Percentiles rank a stretch among this genome's conserved stretches.
These are phyloP conservation scores for Myriosclerotinia curreyana DNA, from an alignment of 2,329 filamentous ascomycete genomes.

Conservation along the genomic window DNA sequence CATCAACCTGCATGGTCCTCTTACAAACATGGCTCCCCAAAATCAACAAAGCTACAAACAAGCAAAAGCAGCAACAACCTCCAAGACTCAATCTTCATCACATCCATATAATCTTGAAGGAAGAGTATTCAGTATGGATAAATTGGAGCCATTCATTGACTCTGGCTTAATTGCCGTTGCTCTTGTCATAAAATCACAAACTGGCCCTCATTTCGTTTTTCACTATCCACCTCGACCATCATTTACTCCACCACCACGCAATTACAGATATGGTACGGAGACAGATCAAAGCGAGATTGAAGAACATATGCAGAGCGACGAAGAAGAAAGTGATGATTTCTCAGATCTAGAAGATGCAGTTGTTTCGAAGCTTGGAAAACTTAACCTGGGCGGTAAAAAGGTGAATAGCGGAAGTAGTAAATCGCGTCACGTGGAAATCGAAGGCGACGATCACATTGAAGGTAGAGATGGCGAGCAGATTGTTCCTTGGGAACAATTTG, in stretches of 20 bases:
- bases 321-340: slow-evolving; percentile 40
- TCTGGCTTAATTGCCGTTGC: slow-evolving; percentile 47
- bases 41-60: neutral
- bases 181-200: slow-evolving; percentile 55
- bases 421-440: slow-evolving; percentile 31
- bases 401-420: slow-evolving; percentile 5
- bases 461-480: slow-evolving; percentile 56
- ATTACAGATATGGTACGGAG: slow-evolving; percentile 38
- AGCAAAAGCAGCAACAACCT: neutral
- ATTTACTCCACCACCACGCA: slow-evolving; percentile 38
- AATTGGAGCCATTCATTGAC: slow-evolving; percentile 38
- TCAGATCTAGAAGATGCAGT: slow-evolving; percentile 49
- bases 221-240: slow-evolving; percentile 70
- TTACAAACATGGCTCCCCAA: too few species aligned
- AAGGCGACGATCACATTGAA: slow-evolving; percentile 46
- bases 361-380: slow-evolving; percentile 26
- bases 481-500: slow-evolving; percentile 68
- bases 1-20: too few species aligned
- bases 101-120: slow-evolving; percentile 6
- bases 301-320: slow-evolving; percentile 25
- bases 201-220: slow-evolving; percentile 79
- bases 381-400: slow-evolving; percentile 24
- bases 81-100: neutral
- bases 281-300: slow-evolving; percentile 34
- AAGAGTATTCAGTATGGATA: slow-evolving; percentile 12